A percentile compares a stretch with the other conserved stretches of the same genome.
These are phyloP conservation scores for Domatiomyces globalis DNA, from an alignment of 2,329 filamentous ascomycete genomes.

Conservation along the genomic window DNA sequence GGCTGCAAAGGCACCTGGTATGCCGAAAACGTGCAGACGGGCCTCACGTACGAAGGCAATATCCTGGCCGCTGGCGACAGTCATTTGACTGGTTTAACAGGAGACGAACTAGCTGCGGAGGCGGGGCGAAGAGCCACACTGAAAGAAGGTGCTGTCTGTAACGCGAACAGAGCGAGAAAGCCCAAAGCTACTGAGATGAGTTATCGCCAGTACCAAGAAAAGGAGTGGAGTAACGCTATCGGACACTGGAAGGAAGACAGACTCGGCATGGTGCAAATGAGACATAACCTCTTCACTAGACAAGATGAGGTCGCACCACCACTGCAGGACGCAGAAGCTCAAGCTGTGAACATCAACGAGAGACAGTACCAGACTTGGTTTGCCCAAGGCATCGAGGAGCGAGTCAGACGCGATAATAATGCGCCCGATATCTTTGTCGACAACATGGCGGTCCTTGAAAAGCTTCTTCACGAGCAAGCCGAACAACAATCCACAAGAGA, in stretches of 20 bases:
- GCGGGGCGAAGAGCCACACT: neutral
- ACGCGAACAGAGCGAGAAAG: neutral
- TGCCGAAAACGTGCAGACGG: neutral
- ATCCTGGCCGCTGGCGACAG: neutral
- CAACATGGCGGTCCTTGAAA: neutral
- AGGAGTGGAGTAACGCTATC: neutral
- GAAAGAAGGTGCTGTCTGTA: neutral
- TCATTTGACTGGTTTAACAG: neutral
- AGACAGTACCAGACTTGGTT: neutral
- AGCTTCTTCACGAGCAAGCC: neutral
- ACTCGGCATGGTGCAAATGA: neutral
- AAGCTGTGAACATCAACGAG: neutral
- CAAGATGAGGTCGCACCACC: neutral
- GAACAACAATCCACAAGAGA: neutral
- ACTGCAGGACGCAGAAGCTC: neutral
- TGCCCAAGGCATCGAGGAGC: neutral
- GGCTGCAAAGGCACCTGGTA: neutral
- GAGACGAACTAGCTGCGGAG: neutral
- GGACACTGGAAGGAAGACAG: neutral
- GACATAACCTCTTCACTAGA: neutral
- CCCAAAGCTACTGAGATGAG: neutral
- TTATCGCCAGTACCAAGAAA: neutral
- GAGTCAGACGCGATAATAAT: neutral
- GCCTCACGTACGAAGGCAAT: neutral
- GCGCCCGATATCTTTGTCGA: neutral